A percentile compares a stretch with the other conserved stretches of the same genome.
Conservation (phyloP, 331 rosid genomes). For the Quercus phellos region DNA sequence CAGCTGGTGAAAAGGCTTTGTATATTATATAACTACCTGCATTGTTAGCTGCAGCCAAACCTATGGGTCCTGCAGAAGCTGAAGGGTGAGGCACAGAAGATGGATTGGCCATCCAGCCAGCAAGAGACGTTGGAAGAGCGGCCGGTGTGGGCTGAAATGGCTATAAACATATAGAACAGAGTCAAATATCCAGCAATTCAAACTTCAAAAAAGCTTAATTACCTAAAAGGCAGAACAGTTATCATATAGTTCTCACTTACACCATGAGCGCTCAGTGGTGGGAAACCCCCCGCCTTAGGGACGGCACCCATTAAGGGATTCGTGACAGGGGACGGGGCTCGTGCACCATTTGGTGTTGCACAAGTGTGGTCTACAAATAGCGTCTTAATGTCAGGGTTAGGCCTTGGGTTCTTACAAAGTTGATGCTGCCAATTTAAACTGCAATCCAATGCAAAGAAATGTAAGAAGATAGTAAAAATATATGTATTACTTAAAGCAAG, state of each 20-base stretch:
- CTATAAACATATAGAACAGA: slow-evolving; percentile 35
- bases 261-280: slow-evolving; percentile 86
- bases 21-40: slow-evolving; percentile 47
- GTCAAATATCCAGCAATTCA: slow-evolving; percentile 23
- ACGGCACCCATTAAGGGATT: slow-evolving; percentile 89
- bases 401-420: slow-evolving; percentile 96
- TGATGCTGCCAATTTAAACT: slow-evolving; percentile 99
- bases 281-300: slow-evolving; percentile 89
- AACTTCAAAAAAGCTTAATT: not conserved
- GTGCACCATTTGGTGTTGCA: slow-evolving; percentile 95
- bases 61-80: slow-evolving; percentile 85
- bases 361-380: slow-evolving; percentile 96
- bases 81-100: slow-evolving; percentile 91
- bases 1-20: not conserved
- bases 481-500: not conserved
- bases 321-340: slow-evolving; percentile 97
- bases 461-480: slow-evolving; percentile 12
- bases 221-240: not conserved
- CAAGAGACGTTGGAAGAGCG: slow-evolving; percentile 78
- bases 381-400: slow-evolving; percentile 98
- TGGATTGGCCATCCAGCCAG: slow-evolving; percentile 97
- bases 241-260: slow-evolving; percentile 47
- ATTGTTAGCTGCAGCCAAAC: slow-evolving; percentile 66
- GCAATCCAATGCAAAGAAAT: slow-evolving; percentile 32
- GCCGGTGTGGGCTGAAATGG: slow-evolving; percentile 92